Conservation (phyloP, 116 monocot genomes). For the Dioscorea cayenensis region DNA sequence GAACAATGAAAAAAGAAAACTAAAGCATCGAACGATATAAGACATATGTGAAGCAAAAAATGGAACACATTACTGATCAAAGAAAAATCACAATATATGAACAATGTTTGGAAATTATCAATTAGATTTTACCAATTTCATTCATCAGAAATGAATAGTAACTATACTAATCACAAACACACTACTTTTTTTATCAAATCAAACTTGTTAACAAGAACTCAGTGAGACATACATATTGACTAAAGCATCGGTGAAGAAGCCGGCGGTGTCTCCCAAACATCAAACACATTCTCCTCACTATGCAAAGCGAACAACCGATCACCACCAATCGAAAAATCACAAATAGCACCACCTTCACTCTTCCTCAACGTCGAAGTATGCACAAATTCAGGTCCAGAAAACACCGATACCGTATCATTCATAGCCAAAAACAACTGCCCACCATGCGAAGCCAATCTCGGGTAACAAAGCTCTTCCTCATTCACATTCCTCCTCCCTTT, state of each 20-base stretch:
- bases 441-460: constrained; percentile 52
- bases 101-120: too few species aligned
- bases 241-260: not conserved
- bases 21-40: too few species aligned
- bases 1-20: too few species aligned
- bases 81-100: too few species aligned
- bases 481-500: constrained; percentile 15
- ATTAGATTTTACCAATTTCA: too few species aligned
- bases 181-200: too few species aligned
- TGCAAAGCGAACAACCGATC: constrained; percentile 80
- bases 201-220: too few species aligned
- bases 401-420: constrained; percentile 81
- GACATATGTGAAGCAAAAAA: too few species aligned
- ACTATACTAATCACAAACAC: too few species aligned
- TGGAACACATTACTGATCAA: too few species aligned
- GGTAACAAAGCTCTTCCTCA: constrained; percentile 80
- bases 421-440: constrained; percentile 90
- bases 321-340: constrained; percentile 83
- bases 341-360: constrained; percentile 62
- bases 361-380: constrained; percentile 52
- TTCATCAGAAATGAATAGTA: too few species aligned
- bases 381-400: constrained; percentile 74
- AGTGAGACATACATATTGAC: not conserved
- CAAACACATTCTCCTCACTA: constrained; percentile 84
- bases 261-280: constrained; percentile 82